Evolutionary conservation across 176 grass and related monocot species (phyloP).

Genomic region (Aegilops sharonensis): DNA sequence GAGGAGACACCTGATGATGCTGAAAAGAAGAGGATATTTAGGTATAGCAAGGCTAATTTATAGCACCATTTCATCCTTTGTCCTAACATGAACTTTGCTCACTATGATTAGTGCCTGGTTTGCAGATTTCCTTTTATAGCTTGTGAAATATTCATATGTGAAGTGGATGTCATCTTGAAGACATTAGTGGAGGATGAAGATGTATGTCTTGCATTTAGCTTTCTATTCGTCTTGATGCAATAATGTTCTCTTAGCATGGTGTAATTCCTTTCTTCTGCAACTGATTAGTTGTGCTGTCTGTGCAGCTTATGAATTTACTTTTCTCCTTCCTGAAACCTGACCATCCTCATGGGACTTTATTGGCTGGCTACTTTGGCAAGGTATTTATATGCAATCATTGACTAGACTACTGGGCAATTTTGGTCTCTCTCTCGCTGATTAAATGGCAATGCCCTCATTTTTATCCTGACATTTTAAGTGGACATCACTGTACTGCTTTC

Average conservation of each 20-base stretch:
- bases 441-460: slow-evolving; percentile 8
- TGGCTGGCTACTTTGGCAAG: slow-evolving; percentile 94
- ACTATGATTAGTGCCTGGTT: slow-evolving; percentile 1
- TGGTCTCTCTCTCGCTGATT: background rate
- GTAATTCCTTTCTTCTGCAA: background rate
- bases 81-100: slow-evolving; percentile 20
- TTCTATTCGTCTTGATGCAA: slow-evolving; percentile 1
- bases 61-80: background rate
- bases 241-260: background rate
- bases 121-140: slow-evolving; percentile 99
- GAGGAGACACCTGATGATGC: slow-evolving; percentile 80
- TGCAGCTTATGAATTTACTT: slow-evolving; percentile 88
- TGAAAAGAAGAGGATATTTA: slow-evolving; percentile 87
- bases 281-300: slow-evolving; percentile 25
- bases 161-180: slow-evolving; percentile 95
- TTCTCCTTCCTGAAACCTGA: slow-evolving; percentile 93
- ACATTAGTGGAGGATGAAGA: slow-evolving; percentile 93
- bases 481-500: slow-evolving; percentile 24
- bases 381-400: slow-evolving; percentile 49
- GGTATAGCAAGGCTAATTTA: slow-evolving; percentile 41
- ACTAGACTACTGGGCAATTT: background rate
- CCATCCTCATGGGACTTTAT: slow-evolving; percentile 62
- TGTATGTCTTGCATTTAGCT: slow-evolving; percentile 44
- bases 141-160: slow-evolving; percentile 98
- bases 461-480: slow-evolving; percentile 19